These are phyloP conservation scores for Apiospora sp. DNA, from an alignment of 2,329 filamentous ascomycete species.

Conservation along the genomic window DNA sequence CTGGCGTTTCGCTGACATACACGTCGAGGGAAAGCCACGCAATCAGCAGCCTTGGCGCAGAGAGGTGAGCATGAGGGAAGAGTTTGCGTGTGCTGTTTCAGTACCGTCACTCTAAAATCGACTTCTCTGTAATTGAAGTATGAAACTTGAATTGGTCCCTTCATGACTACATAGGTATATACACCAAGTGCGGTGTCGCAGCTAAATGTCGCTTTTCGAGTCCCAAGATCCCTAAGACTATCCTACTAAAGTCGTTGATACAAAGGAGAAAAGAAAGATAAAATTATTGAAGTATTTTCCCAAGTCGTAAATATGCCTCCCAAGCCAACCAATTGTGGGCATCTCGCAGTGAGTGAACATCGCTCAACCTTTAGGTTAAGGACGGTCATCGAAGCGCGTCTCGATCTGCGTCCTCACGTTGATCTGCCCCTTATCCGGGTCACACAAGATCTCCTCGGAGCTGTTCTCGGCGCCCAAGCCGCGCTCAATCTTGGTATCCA, in stretches of 20 bases:
- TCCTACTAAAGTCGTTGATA: background rate
- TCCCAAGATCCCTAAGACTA: background rate
- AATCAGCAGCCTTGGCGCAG: background rate
- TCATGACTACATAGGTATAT: background rate
- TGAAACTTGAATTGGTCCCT: background rate
- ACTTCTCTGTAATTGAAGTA: background rate
- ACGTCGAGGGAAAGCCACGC: background rate
- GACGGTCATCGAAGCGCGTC: constrained; percentile 26
- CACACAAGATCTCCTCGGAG: constrained; percentile 27
- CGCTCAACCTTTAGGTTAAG: background rate
- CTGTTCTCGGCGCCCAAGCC: constrained; percentile 27
- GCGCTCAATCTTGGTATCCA: constrained; percentile 19
- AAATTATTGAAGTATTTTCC: constrained; percentile 7
- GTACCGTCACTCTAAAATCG: no score
- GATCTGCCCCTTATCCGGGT: constrained; percentile 22
- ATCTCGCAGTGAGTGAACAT: background rate
- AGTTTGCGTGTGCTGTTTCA: no score
- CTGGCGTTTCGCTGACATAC: background rate
- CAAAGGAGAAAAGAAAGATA: background rate
- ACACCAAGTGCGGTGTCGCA: background rate
- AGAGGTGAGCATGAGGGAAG: background rate
- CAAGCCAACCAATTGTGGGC: background rate
- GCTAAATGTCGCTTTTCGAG: background rate
- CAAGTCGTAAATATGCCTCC: background rate
- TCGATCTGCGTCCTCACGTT: constrained; percentile 28